These are phyloP conservation scores for Neoscytalidium dimidiatum DNA, from an alignment of 2,329 filamentous ascomycete genomes.

Conservation along the genomic window DNA sequence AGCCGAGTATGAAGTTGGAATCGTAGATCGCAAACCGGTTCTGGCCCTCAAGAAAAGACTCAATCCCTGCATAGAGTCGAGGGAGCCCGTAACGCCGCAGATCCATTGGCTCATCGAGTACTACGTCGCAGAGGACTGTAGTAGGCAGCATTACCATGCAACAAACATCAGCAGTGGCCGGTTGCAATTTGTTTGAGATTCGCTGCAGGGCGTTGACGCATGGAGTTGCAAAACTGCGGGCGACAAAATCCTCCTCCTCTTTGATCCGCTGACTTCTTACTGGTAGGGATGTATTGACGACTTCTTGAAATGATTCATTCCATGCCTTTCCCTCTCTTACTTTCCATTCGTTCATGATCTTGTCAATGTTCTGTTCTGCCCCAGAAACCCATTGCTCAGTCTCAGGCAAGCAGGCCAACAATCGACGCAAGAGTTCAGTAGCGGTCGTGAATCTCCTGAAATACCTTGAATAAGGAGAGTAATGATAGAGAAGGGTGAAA, in stretches of 20 bases:
- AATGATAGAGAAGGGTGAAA: not conserved
- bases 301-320: not conserved
- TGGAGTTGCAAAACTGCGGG: not conserved
- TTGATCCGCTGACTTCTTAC: not conserved
- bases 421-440: not conserved
- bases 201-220: not conserved
- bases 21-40: not conserved
- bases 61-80: not conserved
- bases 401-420: not conserved
- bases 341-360: not conserved
- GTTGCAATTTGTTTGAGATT: not conserved
- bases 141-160: not conserved
- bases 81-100: not conserved
- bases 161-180: not conserved
- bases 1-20: not conserved
- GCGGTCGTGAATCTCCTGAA: not conserved
- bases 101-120: not conserved
- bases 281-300: not conserved
- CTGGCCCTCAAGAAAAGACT: not conserved
- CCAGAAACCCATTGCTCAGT: not conserved
- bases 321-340: not conserved
- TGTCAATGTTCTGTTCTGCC: not conserved
- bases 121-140: not conserved
- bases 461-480: not conserved
- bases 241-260: not conserved